phyloP scores from a whole-genome alignment of 805 yeast genomes.

The Teunomyces funiuensis region DNA sequence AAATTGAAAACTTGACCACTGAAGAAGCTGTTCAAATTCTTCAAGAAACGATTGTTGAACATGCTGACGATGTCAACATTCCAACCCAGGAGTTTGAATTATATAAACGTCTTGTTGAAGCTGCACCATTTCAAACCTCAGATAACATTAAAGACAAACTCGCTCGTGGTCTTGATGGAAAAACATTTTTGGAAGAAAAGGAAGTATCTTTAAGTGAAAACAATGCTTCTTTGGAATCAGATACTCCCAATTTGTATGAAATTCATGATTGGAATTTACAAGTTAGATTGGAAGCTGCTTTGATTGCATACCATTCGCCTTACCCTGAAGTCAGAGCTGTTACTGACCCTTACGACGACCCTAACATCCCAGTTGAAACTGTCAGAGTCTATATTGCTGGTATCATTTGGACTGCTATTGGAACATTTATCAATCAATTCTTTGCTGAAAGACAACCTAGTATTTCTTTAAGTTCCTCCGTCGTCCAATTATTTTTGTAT shows the following conservation, averaged over 20 bases:
- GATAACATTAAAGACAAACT: too few relatives aligned
- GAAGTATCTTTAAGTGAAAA: background rate
- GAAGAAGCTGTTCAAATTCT: conserved; percentile 43
- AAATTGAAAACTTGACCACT: conserved; percentile 31
- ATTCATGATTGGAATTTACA: conserved; percentile 35
- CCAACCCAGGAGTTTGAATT: conserved; percentile 36
- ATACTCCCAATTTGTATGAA: background rate
- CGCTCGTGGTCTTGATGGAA: too few relatives aligned
- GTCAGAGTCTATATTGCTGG: conserved; percentile 55
- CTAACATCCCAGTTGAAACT: conserved; percentile 31
- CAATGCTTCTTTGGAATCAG: too few relatives aligned
- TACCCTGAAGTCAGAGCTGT: conserved; percentile 42
- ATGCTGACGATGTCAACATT: conserved; percentile 49
- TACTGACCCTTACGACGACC: conserved; percentile 40
- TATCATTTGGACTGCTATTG: conserved; percentile 52
- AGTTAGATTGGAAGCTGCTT: conserved; percentile 35
- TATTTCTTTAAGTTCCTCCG: conserved; percentile 42
- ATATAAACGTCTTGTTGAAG: conserved; percentile 20
- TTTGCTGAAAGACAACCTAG: conserved; percentile 54
- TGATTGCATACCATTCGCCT: conserved; percentile 40
- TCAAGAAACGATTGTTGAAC: conserved; percentile 37
- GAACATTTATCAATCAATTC: conserved; percentile 56
- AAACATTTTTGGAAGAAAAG: background rate
- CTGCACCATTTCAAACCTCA: background rate
- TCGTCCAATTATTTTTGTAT: conserved; percentile 46